Evolutionary conservation across 768 basidiomycete species (phyloP).

Genomic region (Russula dissimulans): DNA sequence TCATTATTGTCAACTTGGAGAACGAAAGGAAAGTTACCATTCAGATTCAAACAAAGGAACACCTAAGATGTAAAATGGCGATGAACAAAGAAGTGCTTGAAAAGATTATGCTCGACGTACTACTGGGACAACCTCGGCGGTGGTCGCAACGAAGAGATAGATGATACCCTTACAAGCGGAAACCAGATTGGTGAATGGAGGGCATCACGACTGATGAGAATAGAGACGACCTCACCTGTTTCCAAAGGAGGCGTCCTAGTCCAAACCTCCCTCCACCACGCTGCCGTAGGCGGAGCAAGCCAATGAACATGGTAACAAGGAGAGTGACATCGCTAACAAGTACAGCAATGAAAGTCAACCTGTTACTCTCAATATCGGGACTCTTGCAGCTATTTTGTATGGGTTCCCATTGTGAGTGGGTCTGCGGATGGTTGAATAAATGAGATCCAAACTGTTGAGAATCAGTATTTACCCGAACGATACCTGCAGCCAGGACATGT

Average conservation of each 20-base stretch:
- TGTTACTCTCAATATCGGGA: background rate
- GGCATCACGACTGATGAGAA: background rate
- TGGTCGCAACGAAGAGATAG: background rate
- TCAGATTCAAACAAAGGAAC: background rate
- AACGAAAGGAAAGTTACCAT: background rate
- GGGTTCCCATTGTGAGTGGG: background rate
- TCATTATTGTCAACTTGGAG: too few relatives aligned
- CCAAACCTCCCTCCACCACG: background rate
- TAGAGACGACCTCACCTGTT: background rate
- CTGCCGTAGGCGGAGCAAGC: background rate
- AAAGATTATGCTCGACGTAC: background rate
- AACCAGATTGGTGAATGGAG: background rate
- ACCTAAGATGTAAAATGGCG: background rate
- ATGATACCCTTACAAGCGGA: background rate
- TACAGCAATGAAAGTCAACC: background rate
- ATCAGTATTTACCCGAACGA: background rate
- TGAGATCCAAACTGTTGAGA: background rate
- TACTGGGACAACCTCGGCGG: background rate
- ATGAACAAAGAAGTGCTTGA: background rate
- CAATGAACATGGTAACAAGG: background rate
- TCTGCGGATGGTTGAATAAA: background rate
- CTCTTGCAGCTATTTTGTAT: background rate
- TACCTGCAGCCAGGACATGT: background rate
- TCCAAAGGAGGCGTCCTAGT: background rate
- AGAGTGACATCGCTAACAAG: background rate